A percentile compares a stretch with the other conserved stretches of the same genome.
phyloP scores from a whole-genome alignment of 1,284 basidiomycete genomes.

The Thecaphora thlaspeos region DNA sequence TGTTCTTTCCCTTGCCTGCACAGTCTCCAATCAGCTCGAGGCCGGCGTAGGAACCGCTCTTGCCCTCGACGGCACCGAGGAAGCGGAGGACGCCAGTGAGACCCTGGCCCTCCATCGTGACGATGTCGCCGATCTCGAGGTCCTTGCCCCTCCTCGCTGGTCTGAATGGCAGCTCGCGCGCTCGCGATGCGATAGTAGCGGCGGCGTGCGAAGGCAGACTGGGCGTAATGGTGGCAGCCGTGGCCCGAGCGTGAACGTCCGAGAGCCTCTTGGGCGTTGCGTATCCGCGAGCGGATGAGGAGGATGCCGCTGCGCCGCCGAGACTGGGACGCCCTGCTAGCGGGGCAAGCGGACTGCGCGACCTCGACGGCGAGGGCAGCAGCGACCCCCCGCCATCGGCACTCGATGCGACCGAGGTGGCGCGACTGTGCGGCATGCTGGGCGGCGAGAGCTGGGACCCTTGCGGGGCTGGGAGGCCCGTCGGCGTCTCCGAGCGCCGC shows the following conservation, averaged over 20 bases:
- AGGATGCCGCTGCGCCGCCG: background rate
- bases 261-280: conserved; percentile 30
- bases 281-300: conserved; percentile 8
- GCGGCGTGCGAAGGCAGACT: conserved; percentile 12
- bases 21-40: conserved; percentile 52
- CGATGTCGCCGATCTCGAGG: conserved; percentile 49
- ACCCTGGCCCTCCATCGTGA: conserved; percentile 39
- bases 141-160: conserved; percentile 18
- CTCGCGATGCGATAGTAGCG: conserved; percentile 27
- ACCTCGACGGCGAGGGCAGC: background rate
- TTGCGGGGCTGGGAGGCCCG: conserved; percentile 3
- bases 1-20: conserved; percentile 88
- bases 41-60: conserved; percentile 48
- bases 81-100: conserved; percentile 51
- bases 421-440: background rate
- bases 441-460: conserved; percentile 15
- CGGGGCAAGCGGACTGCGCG: conserved; percentile 10
- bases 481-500: conserved; percentile 20
- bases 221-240: conserved; percentile 14
- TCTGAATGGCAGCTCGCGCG: conserved; percentile 2
- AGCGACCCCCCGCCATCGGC: background rate
- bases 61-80: conserved; percentile 47
- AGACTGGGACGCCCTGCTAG: background rate
- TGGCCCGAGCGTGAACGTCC: conserved; percentile 15
- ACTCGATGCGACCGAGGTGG: background rate